Base-by-base conservation (phyloP, 768 basidiomycete species). In the Naganishia randhawae region DNA sequence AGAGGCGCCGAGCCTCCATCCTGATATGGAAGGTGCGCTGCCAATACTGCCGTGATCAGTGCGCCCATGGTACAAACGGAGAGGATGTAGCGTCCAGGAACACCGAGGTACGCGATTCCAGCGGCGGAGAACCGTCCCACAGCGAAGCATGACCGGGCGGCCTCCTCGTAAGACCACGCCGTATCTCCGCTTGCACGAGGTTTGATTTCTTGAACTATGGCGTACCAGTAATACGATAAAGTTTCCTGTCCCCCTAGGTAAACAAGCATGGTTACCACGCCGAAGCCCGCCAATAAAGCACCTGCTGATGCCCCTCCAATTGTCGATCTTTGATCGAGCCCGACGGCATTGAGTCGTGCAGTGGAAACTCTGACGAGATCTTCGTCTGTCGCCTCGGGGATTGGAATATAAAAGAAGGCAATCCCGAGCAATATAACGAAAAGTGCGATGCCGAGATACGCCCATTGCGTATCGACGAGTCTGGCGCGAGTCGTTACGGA, bases 401-500 rank as follows among this genome's bases (percentile, higher is more conserved):
- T 66, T 4, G 73, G 73, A 51, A 76, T 73, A 67, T 79, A 79
- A 69, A 73, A 76, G 71, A 76, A 79, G 31, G 76, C 65, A 4
- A 75, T 73, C 9, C 76, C 76, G 14, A 79, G 70, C 29, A 70
- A 54, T 41, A 76, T 70, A n/a, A 75, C 78, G 35, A 77, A 77
- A 1, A 79, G 66, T 10, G 75, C 71, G 1, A 79, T 72, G n/a
- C 74, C 75, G 52, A 79, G 71, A 61, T 79, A 79, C 48, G 73
- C 75, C 76, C 76, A 79, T 66, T 79, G 76, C 7, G 76, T 73
- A 13, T 73, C 70, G n/a, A 68, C 51, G 7, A 79, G 66, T 27
- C 69, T 74, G 31, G 72, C 64, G 13, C 68, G 48, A 2, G 74
- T 73, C 22, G 75, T 51, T 25, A 79, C 71, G 3, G 32, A 51